These are phyloP conservation scores for Blastocystis sp. DNA, from an alignment of 352 stramenopile genomes.

Conservation along the genomic window DNA sequence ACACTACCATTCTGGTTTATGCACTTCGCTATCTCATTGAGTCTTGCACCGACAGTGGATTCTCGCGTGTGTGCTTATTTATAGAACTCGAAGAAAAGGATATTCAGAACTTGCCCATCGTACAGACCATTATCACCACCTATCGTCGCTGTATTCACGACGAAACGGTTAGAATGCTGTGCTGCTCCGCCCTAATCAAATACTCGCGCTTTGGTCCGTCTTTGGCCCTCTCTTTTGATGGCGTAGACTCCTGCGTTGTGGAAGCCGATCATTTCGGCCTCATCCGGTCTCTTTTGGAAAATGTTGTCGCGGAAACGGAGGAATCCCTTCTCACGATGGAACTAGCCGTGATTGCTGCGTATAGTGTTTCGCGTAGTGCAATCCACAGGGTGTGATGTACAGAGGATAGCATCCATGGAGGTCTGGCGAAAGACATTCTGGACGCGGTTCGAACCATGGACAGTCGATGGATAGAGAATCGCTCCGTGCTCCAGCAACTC, in stretches of 20 bases:
- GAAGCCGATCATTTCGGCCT: slow-evolving; percentile 5
- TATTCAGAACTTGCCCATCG: slow-evolving; percentile 36
- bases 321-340: slow-evolving; percentile 12
- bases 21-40: slow-evolving; percentile 38
- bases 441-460: not conserved
- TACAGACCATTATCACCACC: slow-evolving; percentile 30
- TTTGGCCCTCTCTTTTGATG: not conserved
- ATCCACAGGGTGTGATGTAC: not conserved
- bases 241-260: slow-evolving; percentile 35
- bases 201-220: slow-evolving; percentile 9
- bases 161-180: slow-evolving; percentile 4
- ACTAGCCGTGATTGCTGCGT: slow-evolving; percentile 17
- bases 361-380: slow-evolving; percentile 1
- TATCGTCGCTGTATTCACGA: not conserved
- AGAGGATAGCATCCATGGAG: not conserved
- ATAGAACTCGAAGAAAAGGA: slow-evolving; percentile 12
- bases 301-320: not conserved
- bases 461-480: slow-evolving; percentile 1
- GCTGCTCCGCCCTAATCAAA: slow-evolving; percentile 15
- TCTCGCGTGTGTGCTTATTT: not conserved
- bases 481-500: slow-evolving; percentile 10
- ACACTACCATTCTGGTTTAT: slow-evolving; percentile 29
- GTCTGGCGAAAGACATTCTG: not conserved
- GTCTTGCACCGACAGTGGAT: slow-evolving; percentile 5
- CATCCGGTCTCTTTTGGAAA: not conserved